These are phyloP conservation scores for Rhizophagus clarus DNA, from an alignment of 192 early-diverging fungal species.

Conservation along the genomic window DNA sequence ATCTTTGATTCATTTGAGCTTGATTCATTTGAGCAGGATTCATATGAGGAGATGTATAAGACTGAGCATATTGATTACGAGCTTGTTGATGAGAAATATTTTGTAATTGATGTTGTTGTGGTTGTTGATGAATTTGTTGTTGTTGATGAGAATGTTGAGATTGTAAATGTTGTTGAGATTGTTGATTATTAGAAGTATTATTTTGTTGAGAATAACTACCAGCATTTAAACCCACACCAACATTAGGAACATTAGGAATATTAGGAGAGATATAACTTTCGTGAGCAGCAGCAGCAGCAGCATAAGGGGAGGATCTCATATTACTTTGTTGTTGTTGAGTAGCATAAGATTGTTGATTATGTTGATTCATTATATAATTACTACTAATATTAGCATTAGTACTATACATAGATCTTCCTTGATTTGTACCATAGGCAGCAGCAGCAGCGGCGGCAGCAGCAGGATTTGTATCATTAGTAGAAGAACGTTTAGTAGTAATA, in stretches of 20 bases:
- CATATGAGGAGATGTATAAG: neutral
- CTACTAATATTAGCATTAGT: too few species aligned
- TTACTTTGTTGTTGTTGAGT: neutral
- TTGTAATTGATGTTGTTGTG: slow-evolving; percentile 18
- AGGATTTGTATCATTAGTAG: slow-evolving; percentile 22
- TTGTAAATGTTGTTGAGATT: slow-evolving; percentile 27
- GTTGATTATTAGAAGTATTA: slow-evolving; percentile 5
- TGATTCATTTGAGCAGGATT: neutral
- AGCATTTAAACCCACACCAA: neutral
- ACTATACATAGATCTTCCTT: slow-evolving; percentile 7
- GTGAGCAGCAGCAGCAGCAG: too few species aligned
- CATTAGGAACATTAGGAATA: too few species aligned
- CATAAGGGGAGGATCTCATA: neutral
- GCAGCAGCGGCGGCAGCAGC: neutral
- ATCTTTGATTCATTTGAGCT: neutral
- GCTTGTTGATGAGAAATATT: slow-evolving; percentile 7
- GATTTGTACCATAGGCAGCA: slow-evolving; percentile 28
- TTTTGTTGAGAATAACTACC: slow-evolving; percentile 17
- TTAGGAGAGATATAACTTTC: neutral
- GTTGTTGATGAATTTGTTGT: slow-evolving; percentile 26
- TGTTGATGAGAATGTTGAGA: slow-evolving; percentile 26
- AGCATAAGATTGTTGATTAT: slow-evolving; percentile 31
- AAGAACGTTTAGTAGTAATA: slow-evolving; percentile 24
- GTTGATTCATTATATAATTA: slow-evolving; percentile 15
- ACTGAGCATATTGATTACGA: neutral